Evolutionary conservation across 2,329 filamentous ascomycete genomes (phyloP).

Genomic region (Orbilia javanica): DNA sequence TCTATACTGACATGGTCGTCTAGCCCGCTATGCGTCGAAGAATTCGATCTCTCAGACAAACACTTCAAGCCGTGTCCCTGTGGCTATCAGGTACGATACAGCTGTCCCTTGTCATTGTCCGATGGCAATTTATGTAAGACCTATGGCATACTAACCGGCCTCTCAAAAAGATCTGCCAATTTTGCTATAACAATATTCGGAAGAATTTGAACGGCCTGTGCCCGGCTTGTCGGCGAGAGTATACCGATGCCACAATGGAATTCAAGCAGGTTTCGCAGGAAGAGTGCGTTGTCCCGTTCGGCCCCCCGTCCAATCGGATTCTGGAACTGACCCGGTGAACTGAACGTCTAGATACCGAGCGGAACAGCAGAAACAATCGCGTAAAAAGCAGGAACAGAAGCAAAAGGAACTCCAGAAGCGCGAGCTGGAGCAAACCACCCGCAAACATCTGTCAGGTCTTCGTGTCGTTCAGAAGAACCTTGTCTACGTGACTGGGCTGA

Average conservation of each 20-base stretch:
- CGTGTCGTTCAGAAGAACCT: slow-evolving; percentile 98
- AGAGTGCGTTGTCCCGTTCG: slow-evolving; percentile 75
- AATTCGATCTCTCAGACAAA: slow-evolving; percentile 96
- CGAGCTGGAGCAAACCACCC: slow-evolving; percentile 93
- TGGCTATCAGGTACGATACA: slow-evolving; percentile 84
- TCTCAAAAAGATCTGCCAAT: slow-evolving; percentile 90
- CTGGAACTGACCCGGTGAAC: slow-evolving; percentile 2
- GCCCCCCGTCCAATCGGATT: slow-evolving; percentile 1
- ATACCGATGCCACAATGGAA: slow-evolving; percentile 96
- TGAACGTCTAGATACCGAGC: slow-evolving; percentile 67
- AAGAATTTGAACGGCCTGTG: slow-evolving; percentile 97
- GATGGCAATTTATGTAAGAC: slow-evolving; percentile 48
- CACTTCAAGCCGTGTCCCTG: slow-evolving; percentile 98
- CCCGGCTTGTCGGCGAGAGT: slow-evolving; percentile 94
- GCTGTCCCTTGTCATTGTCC: slow-evolving; percentile 25
- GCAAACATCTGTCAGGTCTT: slow-evolving; percentile 94
- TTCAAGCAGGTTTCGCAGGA: slow-evolving; percentile 95
- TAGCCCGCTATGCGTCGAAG: slow-evolving; percentile 97
- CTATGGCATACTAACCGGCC: not conserved
- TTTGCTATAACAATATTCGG: slow-evolving; percentile 99
- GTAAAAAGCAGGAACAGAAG: slow-evolving; percentile 87
- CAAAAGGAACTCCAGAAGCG: slow-evolving; percentile 97
- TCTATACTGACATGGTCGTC: slow-evolving; percentile 61
- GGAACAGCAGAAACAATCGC: slow-evolving; percentile 76
- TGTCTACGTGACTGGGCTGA: slow-evolving; percentile 95